Evolutionary conservation across 169 alveolate genomes (phyloP).

Genomic region (Cryptosporidium xiaoi): DNA sequence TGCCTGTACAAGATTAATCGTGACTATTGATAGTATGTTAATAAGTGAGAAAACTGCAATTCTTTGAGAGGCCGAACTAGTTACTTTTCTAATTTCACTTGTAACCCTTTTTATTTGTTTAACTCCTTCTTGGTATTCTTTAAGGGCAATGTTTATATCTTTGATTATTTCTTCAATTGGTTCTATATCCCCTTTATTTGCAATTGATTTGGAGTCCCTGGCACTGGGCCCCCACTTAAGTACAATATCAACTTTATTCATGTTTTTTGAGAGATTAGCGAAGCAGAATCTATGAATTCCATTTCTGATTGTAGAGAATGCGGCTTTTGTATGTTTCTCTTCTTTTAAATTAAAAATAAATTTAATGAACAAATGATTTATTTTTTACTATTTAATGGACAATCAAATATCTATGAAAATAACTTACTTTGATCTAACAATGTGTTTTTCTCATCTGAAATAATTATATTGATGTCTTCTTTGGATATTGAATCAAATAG

Average conservation of each 20-base stretch:
- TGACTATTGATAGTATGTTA: slow-evolving; percentile 16
- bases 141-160: slow-evolving; percentile 38
- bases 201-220: slow-evolving; percentile 34
- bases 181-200: slow-evolving; percentile 51
- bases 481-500: background rate
- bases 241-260: slow-evolving; percentile 6
- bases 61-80: slow-evolving; percentile 34
- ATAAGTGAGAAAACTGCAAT: slow-evolving; percentile 38
- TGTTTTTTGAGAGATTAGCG: background rate
- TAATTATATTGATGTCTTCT: slow-evolving; percentile 4
- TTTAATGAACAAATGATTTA: background rate
- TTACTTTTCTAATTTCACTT: background rate
- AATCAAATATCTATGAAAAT: background rate
- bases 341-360: background rate
- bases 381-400: background rate
- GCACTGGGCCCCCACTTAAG: slow-evolving; percentile 71
- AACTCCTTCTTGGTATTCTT: slow-evolving; percentile 46
- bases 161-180: slow-evolving; percentile 14
- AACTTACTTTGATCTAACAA: slow-evolving; percentile 49
- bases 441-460: slow-evolving; percentile 11
- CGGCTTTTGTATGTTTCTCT: slow-evolving; percentile 28
- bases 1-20: slow-evolving; percentile 35
- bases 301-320: slow-evolving; percentile 41
- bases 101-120: slow-evolving; percentile 26
- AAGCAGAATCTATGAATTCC: slow-evolving; percentile 52